phyloP scores from a whole-genome alignment of 352 stramenopile genomes.

The Pythium oligandrum region DNA sequence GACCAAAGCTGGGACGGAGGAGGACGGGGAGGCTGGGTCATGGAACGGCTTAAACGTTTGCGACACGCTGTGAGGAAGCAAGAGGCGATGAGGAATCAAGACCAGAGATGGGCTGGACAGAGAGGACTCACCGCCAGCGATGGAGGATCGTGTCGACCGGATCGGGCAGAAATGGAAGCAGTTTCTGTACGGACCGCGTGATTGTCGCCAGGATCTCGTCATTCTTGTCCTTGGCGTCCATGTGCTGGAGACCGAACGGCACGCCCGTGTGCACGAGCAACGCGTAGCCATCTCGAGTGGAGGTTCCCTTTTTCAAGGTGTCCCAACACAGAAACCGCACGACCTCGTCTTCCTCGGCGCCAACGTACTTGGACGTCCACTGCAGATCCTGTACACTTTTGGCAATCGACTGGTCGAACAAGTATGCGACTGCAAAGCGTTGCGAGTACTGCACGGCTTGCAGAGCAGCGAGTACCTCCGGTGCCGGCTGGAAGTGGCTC shows the following conservation, averaged over 20 bases:
- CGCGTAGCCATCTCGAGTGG: constrained; percentile 10
- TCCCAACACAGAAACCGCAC: constrained; percentile 80
- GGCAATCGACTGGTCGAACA: constrained; percentile 47
- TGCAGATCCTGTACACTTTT: constrained; percentile 32
- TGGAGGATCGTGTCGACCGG: constrained; percentile 47
- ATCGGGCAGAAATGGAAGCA: constrained; percentile 50
- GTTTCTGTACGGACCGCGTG: constrained; percentile 36
- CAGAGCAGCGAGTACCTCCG: constrained; percentile 28
- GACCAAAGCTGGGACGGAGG: constrained; percentile 17
- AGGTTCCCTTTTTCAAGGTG: constrained; percentile 50
- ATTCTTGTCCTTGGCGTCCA: constrained; percentile 48
- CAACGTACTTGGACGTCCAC: constrained; percentile 66
- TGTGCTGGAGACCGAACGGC: constrained; percentile 46
- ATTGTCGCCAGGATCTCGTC: constrained; percentile 52
- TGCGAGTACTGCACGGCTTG: constrained; percentile 59
- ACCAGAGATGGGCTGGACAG: neutral
- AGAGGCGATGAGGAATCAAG: neutral
- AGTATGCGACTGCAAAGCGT: constrained; percentile 55
- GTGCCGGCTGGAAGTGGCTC: constrained; percentile 28
- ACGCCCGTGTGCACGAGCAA: constrained; percentile 70
- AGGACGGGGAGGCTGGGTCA: too few relatives aligned
- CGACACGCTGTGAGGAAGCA: constrained; percentile 37
- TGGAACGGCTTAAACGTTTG: constrained; percentile 12
- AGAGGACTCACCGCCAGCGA: constrained; percentile 46
- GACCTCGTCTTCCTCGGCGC: constrained; percentile 44